These are phyloP conservation scores for Narthecium ossifragum DNA, from an alignment of 106 monocot species.

Conservation along the genomic window DNA sequence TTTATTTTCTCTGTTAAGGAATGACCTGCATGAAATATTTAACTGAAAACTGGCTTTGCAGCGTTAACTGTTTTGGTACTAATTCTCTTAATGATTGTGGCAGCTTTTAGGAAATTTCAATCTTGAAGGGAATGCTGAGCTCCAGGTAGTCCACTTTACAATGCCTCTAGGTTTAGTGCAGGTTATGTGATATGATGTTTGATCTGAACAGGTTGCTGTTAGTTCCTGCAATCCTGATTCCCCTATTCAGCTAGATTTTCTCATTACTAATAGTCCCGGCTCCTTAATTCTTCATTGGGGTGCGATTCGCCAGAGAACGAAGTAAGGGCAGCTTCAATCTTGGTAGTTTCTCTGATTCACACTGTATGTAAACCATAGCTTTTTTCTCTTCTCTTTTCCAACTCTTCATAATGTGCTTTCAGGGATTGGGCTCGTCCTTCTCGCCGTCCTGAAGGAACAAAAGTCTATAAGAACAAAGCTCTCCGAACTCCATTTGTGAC, in stretches of 20 bases:
- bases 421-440: slow-evolving; percentile 80
- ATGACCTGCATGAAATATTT: neutral
- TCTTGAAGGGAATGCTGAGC: slow-evolving; percentile 63
- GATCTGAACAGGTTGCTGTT: slow-evolving; percentile 28
- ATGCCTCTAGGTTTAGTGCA: neutral
- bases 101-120: slow-evolving; percentile 60
- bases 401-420: slow-evolving; percentile 3
- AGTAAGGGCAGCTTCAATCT: slow-evolving; percentile 33
- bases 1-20: neutral
- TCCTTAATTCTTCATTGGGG: slow-evolving; percentile 90
- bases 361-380: neutral
- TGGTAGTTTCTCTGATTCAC: slow-evolving; percentile 7
- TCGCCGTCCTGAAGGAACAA: slow-evolving; percentile 63
- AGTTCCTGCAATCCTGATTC: slow-evolving; percentile 20
- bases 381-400: neutral
- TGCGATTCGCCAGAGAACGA: slow-evolving; percentile 30
- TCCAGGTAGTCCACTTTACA: slow-evolving; percentile 39
- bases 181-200: neutral
- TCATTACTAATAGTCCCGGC: slow-evolving; percentile 40
- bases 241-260: slow-evolving; percentile 37
- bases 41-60: neutral
- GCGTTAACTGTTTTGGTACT: neutral
- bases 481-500: slow-evolving; percentile 71
- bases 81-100: slow-evolving; percentile 6
- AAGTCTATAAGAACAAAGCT: slow-evolving; percentile 70